Conservation (phyloP, 495 filamentous ascomycete genomes). For the Parmelia sp. region DNA sequence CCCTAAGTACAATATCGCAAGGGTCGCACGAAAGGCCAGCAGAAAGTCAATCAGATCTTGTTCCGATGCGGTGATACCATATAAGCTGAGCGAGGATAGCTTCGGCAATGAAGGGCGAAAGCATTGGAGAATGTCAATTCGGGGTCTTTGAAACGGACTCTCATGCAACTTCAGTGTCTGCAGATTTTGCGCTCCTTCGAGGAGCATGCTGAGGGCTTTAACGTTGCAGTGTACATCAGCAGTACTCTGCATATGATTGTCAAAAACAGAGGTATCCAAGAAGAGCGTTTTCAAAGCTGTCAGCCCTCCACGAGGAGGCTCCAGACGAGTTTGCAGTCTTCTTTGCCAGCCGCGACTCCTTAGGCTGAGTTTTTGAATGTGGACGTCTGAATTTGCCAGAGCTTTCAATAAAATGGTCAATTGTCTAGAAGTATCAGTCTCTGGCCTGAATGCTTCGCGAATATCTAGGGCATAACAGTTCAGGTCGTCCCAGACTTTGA, state of each 20-base stretch:
- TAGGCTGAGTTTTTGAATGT: background rate
- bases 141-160: background rate
- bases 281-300: background rate
- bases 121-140: background rate
- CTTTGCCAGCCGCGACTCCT: background rate
- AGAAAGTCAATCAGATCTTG: background rate
- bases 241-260: background rate
- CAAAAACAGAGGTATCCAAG: background rate
- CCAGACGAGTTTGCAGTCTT: background rate
- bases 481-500: too few species aligned
- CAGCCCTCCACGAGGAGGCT: background rate
- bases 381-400: background rate
- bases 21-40: background rate
- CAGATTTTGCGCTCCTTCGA: too few species aligned
- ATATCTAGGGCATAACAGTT: background rate
- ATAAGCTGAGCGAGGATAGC: background rate
- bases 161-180: background rate
- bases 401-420: background rate
- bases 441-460: background rate
- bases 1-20: background rate
- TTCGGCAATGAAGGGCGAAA: background rate
- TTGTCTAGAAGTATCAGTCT: background rate
- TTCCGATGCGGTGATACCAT: background rate
- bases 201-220: background rate
- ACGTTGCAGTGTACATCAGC: background rate